Percentiles rank a stretch among this genome's conserved stretches.
Conservation (phyloP, 352 stramenopile species). For the Blastocystis sp. region DNA sequence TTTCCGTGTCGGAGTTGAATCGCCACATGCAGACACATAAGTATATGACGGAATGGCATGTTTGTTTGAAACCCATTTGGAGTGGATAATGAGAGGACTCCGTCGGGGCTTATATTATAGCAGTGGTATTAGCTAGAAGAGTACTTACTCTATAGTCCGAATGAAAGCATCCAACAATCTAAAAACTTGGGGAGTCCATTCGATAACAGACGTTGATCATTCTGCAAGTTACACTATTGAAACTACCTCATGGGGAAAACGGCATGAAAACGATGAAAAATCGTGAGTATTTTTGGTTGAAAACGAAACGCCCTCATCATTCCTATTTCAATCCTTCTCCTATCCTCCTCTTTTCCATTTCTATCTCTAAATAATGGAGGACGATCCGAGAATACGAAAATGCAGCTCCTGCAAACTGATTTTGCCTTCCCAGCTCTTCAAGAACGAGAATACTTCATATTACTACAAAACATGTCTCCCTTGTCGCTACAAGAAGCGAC, state of each 20-base stretch:
- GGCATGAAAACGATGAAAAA: background rate
- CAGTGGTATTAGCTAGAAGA: too few relatives aligned
- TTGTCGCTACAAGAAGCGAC: constrained; percentile 50
- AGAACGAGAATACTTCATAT: constrained; percentile 10
- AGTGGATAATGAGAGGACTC: too few relatives aligned
- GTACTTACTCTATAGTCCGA: too few relatives aligned
- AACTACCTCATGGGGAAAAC: background rate
- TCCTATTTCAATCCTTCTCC: background rate
- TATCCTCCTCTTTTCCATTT: background rate
- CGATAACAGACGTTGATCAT: too few relatives aligned
- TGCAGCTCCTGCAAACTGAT: constrained; percentile 47
- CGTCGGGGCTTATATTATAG: too few relatives aligned
- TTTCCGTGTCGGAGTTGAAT: constrained; percentile 39
- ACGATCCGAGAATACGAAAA: background rate
- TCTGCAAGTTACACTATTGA: too few relatives aligned
- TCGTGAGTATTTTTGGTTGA: background rate
- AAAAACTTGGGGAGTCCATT: too few relatives aligned
- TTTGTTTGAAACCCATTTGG: background rate
- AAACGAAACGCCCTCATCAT: background rate
- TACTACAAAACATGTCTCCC: constrained; percentile 50
- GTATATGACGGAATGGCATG: background rate
- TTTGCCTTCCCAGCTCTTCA: constrained; percentile 39
- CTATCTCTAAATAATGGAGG: constrained; percentile 3
- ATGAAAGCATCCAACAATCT: too few relatives aligned
- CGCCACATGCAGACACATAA: constrained; percentile 49